Conservation (phyloP, 352 stramenopile genomes). For the Phytopythium cucurbitacearum region DNA sequence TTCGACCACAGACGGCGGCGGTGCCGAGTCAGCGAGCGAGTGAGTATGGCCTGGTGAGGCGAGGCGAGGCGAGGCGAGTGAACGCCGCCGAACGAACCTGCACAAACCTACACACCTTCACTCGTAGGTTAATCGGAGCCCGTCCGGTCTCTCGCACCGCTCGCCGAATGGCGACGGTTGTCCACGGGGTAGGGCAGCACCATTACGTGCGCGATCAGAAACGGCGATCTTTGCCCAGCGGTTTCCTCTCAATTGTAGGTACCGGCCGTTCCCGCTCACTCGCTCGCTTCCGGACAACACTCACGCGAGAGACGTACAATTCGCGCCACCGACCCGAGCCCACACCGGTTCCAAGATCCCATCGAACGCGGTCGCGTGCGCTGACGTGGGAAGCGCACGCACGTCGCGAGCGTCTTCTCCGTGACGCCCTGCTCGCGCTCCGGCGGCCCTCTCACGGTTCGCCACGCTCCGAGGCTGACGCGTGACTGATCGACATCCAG, state of each 20-base stretch:
- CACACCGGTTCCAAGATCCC: too few relatives aligned
- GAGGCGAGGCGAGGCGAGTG: too few relatives aligned
- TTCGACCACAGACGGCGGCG: too few relatives aligned
- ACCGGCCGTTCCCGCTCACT: not conserved
- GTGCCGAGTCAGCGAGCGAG: too few relatives aligned
- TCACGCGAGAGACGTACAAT: not conserved
- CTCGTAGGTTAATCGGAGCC: not conserved
- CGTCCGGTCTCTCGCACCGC: not conserved
- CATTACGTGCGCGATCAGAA: slow-evolving; percentile 1
- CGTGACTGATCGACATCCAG: slow-evolving; percentile 7
- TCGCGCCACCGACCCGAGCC: not conserved
- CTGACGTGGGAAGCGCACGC: too few relatives aligned
- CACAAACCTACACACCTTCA: not conserved
- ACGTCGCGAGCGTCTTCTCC: too few relatives aligned
- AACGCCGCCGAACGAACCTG: too few relatives aligned
- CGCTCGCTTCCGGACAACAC: too few relatives aligned
- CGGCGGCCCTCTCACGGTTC: not conserved
- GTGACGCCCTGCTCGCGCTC: not conserved
- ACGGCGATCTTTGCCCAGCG: not conserved
- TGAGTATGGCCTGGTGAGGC: not conserved
- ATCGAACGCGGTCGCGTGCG: too few relatives aligned
- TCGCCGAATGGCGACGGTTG: not conserved
- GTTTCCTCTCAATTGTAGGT: slow-evolving; percentile 3
- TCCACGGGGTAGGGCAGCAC: not conserved
- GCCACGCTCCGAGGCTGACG: slow-evolving; percentile 3